phyloP scores from a whole-genome alignment of 78 protist genomes.

The Tieghemostelium lacteum region DNA sequence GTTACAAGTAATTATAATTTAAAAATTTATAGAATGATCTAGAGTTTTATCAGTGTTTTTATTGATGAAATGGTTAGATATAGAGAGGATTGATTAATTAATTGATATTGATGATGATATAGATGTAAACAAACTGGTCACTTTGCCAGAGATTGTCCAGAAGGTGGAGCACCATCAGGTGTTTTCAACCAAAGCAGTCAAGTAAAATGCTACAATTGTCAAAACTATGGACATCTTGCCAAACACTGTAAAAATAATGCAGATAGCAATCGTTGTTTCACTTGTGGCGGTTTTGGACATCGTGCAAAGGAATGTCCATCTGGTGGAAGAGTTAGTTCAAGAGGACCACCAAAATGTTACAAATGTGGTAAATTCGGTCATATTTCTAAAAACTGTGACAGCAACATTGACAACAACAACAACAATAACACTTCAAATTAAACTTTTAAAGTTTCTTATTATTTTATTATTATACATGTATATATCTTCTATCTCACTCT shows the following conservation, averaged over 20 bases:
- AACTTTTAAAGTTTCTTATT: no score
- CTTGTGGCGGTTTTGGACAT: constrained; percentile 50
- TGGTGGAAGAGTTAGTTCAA: background rate
- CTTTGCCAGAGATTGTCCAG: constrained; percentile 49
- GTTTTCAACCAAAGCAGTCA: background rate
- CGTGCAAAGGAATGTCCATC: constrained; percentile 59
- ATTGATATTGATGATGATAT: background rate
- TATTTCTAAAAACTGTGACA: constrained; percentile 2
- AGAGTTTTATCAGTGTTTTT: background rate
- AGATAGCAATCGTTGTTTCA: constrained; percentile 32
- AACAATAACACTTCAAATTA: no score
- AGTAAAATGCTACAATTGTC: constrained; percentile 55
- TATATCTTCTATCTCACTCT: no score
- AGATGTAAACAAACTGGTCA: constrained; percentile 43
- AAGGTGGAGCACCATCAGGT: background rate
- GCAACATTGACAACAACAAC: background rate
- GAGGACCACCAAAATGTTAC: constrained; percentile 33
- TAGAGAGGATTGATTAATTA: background rate
- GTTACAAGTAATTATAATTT: background rate
- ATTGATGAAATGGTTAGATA: background rate
- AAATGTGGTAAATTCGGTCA: constrained; percentile 72
- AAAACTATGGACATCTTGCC: constrained; percentile 63
- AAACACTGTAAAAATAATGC: constrained; percentile 17
- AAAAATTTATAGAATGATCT: no score
- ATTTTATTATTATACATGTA: no score